Evolutionary conservation across 1,284 basidiomycete species (phyloP), one percentile per base, ranked within the genome.

Genomic region (Ustilago tritici): DNA sequence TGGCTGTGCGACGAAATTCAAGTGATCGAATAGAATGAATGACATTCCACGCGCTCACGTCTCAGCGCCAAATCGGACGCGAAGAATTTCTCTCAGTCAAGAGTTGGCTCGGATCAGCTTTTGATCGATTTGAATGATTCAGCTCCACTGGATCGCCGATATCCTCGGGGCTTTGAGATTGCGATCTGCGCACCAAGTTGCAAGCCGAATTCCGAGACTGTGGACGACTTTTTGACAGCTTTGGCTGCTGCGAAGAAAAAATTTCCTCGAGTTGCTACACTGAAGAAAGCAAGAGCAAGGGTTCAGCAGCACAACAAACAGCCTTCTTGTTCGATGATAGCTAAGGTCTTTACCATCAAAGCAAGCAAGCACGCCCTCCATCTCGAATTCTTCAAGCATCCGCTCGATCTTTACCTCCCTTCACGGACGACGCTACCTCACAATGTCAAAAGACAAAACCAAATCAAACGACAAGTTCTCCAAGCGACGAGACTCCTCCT

Each of bases 11-110:
- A 68, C 65, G 50, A 68, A 71, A 65, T 43, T 23, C 28, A 8
- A 53, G 69, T 71, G 74, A 76, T 76, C 74, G 74, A 71, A 32
- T 6, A 35, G 43, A 76, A 54, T 68, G 74, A 76, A 71, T 65
- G 74, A 67, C 62, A 76, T 65, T 65, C 57, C 32, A 36, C 57
- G 52, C 40, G 61, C 65, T 55, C 61, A 53, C 23, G n/a, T 23
- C 38, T 61, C 56, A 59, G 56, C 52, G 74, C 50, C 36, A 65
- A 35, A 56, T 11, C 53, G 56, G 68, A 65, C 56, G 59, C 65
- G 56, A 71, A 76, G 34, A 76, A 63, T 76, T 68, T 68, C 31
- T 17, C 19, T 11, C 61, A 15, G 35, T 19, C 50, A 49, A 11
- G 19, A 41, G 32, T 63, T 49, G 61, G 43, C 28, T 50, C 43